These are phyloP conservation scores for Coniella vitis DNA, from an alignment of 2,329 filamentous ascomycete species.

Conservation along the genomic window DNA sequence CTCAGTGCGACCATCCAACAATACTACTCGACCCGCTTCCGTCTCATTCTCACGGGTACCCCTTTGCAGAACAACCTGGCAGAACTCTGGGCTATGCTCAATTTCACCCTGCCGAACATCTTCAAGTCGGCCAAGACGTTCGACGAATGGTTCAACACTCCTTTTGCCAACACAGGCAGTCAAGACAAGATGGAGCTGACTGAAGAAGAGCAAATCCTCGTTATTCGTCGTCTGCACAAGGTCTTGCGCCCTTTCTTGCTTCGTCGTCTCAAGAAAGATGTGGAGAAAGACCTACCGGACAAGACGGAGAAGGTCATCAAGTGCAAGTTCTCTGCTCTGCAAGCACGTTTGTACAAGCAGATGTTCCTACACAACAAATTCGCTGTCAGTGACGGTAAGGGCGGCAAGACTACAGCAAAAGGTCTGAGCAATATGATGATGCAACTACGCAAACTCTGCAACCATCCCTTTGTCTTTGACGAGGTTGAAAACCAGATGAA, in stretches of 20 bases:
- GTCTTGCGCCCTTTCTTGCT: conserved; percentile 94
- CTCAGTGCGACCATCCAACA: conserved; percentile 89
- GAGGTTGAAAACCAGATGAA: conserved; percentile 99
- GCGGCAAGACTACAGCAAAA: conserved; percentile 86
- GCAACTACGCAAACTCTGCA: conserved; percentile 97
- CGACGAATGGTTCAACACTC: conserved; percentile 99
- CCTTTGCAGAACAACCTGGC: conserved; percentile 95
- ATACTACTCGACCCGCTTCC: conserved; percentile 92
- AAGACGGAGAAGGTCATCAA: conserved; percentile 99
- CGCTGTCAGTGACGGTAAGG: conserved; percentile 89
- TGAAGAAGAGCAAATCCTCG: conserved; percentile 98
- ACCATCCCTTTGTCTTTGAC: conserved; percentile 97
- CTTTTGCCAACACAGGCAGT: conserved; percentile 94
- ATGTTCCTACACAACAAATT: conserved; percentile 94
- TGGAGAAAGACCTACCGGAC: conserved; percentile 96
- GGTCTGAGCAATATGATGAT: conserved; percentile 99
- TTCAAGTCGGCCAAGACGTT: conserved; percentile 99
- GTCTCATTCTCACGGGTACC: conserved; percentile 94
- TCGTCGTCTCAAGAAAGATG: conserved; percentile 97
- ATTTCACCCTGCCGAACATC: conserved; percentile 95
- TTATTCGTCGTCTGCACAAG: conserved; percentile 97
- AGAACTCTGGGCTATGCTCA: conserved; percentile 95
- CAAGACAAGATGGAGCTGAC: conserved; percentile 99
- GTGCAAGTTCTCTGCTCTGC: conserved; percentile 93
- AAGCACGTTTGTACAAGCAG: conserved; percentile 92